Base-by-base conservation (phyloP, 768 basidiomycete genomes). In the Leccinum subgranulosum region DNA sequence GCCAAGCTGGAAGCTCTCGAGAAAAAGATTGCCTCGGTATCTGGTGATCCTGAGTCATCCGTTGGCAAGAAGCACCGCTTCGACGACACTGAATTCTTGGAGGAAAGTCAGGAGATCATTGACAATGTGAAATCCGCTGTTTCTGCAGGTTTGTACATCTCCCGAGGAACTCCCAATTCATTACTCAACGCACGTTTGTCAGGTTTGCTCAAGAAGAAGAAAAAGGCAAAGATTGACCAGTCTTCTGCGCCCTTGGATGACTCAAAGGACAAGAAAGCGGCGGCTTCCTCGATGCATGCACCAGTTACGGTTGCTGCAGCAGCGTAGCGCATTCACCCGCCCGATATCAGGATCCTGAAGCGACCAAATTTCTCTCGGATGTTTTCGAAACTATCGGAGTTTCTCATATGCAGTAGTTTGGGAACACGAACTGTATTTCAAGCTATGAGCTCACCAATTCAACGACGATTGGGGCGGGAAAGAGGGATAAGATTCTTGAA, bases 121-220 rank as follows among this genome's bases (percentile, higher is more conserved):
- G 94, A 96, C 62, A 85, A 81, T 61, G 95, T 98, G 28, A 91
- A 92, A 77, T 92, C 81, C 56, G 96, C 96, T 4, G 96, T 99
- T 12, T 79, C 87, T 49, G 82, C 84, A 36, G 96, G 92, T 92
- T 23, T 14, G 69, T 63, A 81, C 73, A 15, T 12, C 10, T 28
- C 4, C 7, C 27, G 29, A 47, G 21, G 2, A 15, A 10, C 6
- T 25, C 11, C 1, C 4, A 12, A n/a, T 4, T 17, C 8, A 58
- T 33, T 49, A 66, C 33, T 57, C 66, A 59, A 61, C 65, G 53
- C 64, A 69, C 59, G n/a, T 23, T 45, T 52, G n/a, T n/a, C 10
- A 90, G 88, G 82, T 29, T 72, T 90, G 60, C 72, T 87, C 50
- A 90, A 88, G 78, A 89, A 88, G 74, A 85, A 81, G 68, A 91